Evolutionary conservation across 2,329 filamentous ascomycete species (phyloP), one percentile per base, ranked within the genome.

Genomic region (Leptographium galeiforme): DNA sequence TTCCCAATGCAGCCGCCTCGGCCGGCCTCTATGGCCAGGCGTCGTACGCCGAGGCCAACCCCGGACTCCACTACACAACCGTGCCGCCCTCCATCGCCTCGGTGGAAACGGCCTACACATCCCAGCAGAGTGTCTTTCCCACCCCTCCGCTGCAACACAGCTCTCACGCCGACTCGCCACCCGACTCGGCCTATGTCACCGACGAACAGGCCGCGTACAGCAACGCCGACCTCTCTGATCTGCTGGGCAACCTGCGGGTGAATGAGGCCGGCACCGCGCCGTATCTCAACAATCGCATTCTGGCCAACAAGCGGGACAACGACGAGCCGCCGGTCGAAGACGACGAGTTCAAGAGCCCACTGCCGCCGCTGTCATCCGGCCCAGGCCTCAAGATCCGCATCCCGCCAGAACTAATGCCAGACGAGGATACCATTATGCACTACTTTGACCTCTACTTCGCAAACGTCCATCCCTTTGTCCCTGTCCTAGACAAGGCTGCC

Each of bases 381-480:
- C 78, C 87, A 8, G 89, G 89, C 50, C 75, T 82, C 25, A 89
- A 85, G 55, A 85, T 95, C 55, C 81, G 89, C 39, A 95, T 97
- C 57, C 93, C 91, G 0, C 87, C 86, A 0, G 89, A 94, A 62
- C 77, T 97, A 62, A 95, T 97, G 89, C 91, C 91, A 1, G 79
- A 85, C 34, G 89, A 96, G 36, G 83, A 88, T 46, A 87, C 87
- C 39, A 84, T 84, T 6, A 72, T 89, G 63, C 79, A 86, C 39
- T 95, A 93, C 64, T 95, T 97, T 64, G 82, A 93, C 41, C 85
- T 95, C 45, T 97, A 89, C 66, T 97, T 97, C 67, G 73, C 77
- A 38, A 84, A 96, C 60, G 86, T 96, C 36, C 93, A 97, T 63
- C 90, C 90, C 0, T 97, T 95, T 61, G 83, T 94, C 2, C 91